These are phyloP conservation scores for Cynara cardunculus DNA, from an alignment of 129 eudicot species.

Conservation along the genomic window DNA sequence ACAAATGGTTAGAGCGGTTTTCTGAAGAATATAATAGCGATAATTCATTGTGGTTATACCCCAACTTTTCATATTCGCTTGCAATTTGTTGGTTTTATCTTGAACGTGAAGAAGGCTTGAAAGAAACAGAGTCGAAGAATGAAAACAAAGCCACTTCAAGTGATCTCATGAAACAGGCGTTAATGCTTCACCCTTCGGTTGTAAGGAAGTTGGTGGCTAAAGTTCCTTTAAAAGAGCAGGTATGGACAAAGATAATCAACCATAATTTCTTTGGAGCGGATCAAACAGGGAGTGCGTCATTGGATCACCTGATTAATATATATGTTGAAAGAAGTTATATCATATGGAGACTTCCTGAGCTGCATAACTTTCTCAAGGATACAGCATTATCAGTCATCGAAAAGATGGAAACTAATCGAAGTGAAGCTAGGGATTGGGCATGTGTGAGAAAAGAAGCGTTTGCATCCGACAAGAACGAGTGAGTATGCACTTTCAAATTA, in stretches of 20 bases:
- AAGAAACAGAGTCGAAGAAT: slow-evolving; percentile 6
- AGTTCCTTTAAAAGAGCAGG: slow-evolving; percentile 88
- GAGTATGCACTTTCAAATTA: slow-evolving; percentile 19
- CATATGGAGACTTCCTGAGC: slow-evolving; percentile 94
- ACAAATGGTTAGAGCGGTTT: slow-evolving; percentile 72
- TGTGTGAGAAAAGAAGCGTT: slow-evolving; percentile 97
- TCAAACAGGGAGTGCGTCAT: slow-evolving; percentile 57
- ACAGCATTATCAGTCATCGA: slow-evolving; percentile 60
- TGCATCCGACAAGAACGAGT: slow-evolving; percentile 83
- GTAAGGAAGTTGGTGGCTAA: slow-evolving; percentile 68
- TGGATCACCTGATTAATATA: slow-evolving; percentile 79
- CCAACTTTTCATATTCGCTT: slow-evolving; percentile 81
- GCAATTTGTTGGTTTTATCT: slow-evolving; percentile 79
- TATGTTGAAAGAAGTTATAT: slow-evolving; percentile 81
- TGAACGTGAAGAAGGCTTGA: slow-evolving; percentile 38
- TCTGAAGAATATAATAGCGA: slow-evolving; percentile 70
- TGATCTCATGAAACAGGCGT: slow-evolving; percentile 89
- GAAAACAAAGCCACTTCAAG: slow-evolving; percentile 51
- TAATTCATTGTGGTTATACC: slow-evolving; percentile 74
- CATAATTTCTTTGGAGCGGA: slow-evolving; percentile 47
- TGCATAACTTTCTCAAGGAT: slow-evolving; percentile 70
- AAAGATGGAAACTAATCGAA: slow-evolving; percentile 36
- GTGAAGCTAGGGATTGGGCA: slow-evolving; percentile 72
- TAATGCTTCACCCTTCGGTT: slow-evolving; percentile 92
- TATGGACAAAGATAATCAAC: slow-evolving; percentile 53